Evolutionary conservation across 371 early-diverging fungal species (phyloP), one percentile per base, ranked within the genome.

Genomic region (Syncephalastrum monosporum): DNA sequence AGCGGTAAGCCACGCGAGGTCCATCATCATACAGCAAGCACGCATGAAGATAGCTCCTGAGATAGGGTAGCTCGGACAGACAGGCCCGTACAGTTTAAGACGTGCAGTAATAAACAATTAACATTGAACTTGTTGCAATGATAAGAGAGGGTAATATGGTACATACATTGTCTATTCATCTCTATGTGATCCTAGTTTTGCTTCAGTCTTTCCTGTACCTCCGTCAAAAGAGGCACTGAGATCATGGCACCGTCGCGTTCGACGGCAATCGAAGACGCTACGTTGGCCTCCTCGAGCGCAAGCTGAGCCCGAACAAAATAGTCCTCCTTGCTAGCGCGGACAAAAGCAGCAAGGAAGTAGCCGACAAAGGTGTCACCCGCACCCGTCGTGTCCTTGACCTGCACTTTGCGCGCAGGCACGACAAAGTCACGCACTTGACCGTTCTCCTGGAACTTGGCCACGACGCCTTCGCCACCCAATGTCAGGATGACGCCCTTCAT

Each of bases 301-400:
- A 49, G 56, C 46, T 73, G 60, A 27, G 80, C 80, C 7, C 72
- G 63, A 8, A 55, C 65, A 51, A 83, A 80, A 29, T 71, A 72
- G 23, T 64, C 65, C 16, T 65, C 66, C 21, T 60, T 21, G 38
- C 50, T 63, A 4, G 59, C 65, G 49, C 79, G 70, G 19, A 79
- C 68, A 45, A 91, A 77, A 16, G 82, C 68, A 15, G 89, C 81
- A 24, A 86, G 69, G 70, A 92, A 91, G 71, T 82, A 93, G 1
- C 94, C 96, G 13, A 91, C 83, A 82, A 92, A 94, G 14, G 91
- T 89, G 60, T 94, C 95, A 42, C 95, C 95, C 14, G 91, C 86
- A 3, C 79, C 91, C 10, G 90, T 90, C 1, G 93, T 91, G 62
- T 91, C 89, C 33, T 72, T 76, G 43, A 86, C 79, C 23, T 70